Evolutionary conservation across 108 stramenopile genomes (phyloP).

Genomic region (Fragilaria crotonensis): DNA sequence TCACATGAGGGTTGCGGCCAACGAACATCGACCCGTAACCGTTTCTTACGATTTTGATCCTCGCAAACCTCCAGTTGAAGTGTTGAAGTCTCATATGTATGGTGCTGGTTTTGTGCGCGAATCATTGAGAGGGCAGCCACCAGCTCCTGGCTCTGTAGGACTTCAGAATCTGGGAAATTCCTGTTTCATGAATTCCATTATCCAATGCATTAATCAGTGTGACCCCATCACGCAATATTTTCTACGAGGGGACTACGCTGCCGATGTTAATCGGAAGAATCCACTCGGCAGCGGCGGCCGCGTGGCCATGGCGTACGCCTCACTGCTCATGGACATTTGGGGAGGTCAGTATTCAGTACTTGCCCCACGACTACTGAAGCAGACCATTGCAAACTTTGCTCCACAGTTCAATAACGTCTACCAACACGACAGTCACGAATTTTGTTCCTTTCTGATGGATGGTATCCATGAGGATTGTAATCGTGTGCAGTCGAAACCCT

Average conservation of each 20-base stretch:
- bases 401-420: slow-evolving; percentile 87
- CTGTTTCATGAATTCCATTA: slow-evolving; percentile 92
- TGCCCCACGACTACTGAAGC: slow-evolving; percentile 77
- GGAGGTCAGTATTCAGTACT: slow-evolving; percentile 60
- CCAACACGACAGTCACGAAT: slow-evolving; percentile 91
- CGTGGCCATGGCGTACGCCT: slow-evolving; percentile 79
- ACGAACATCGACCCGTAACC: slow-evolving; percentile 33
- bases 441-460: slow-evolving; percentile 83
- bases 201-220: slow-evolving; percentile 90
- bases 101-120: slow-evolving; percentile 76
- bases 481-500: slow-evolving; percentile 75
- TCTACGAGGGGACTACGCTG: slow-evolving; percentile 52
- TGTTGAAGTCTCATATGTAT: slow-evolving; percentile 61
- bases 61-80: slow-evolving; percentile 55
- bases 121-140: slow-evolving; percentile 65
- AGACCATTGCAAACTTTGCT: slow-evolving; percentile 67
- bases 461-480: slow-evolving; percentile 87
- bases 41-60: slow-evolving; percentile 54
- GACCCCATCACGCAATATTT: slow-evolving; percentile 84
- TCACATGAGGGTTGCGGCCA: slow-evolving; percentile 39
- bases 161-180: slow-evolving; percentile 96
- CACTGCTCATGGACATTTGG: slow-evolving; percentile 77
- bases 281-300: slow-evolving; percentile 83
- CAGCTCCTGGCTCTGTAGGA: slow-evolving; percentile 85
- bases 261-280: slow-evolving; percentile 64